Base-by-base conservation (phyloP, 257 asterid genomes). In the Penstemon davidsonii region DNA sequence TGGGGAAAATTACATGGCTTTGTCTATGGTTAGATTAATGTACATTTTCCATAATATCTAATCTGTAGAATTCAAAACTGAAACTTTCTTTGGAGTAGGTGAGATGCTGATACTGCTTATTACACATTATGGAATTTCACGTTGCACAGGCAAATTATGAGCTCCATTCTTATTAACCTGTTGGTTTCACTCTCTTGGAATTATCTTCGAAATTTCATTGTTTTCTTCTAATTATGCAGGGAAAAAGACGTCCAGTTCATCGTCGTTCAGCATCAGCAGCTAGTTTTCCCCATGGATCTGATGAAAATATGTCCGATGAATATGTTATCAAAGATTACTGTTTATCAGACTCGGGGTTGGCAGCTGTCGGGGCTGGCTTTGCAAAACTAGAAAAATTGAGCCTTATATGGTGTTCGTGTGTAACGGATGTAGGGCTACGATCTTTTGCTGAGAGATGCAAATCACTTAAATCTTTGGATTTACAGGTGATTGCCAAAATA, bases 381-480 rank as follows among this genome's bases (percentile, higher is more conserved):
- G 43, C 68, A 11, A 89, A 82, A 77, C 90, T 92, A 63, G 96
- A 87, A 78, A 92, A 78, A 55, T 72, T 92, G 80, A 84, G 91
- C 86, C 85, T 92, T 62, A 76, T 89, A 77, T 86, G 95, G 96
- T 92, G 98, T 76, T 89, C 95, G 52, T 84, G 82, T 81, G 78
- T 86, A 63, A 83, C 95, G 36, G 87, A 85, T 73, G 62, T 67
- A 7, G 98, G 96, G 72, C 76, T 92, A 60, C 79, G 65, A 75
- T 86, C 92, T 62, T 71, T 92, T 50, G 90, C 96, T 51, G 85
- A 79, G 77, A 82, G 75, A 64, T 89, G 96, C 69, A 77, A 42
- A 65, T 60, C 76, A 10, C 84, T 92, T 67, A 87, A 74, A 68
- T 80, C 90, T 5, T 73, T 92, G 85, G 96, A 92, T 76, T 80